Evolutionary conservation across 2,329 filamentous ascomycete genomes (phyloP), one percentile per base, ranked within the genome.

Genomic region (Ustulina deusta): DNA sequence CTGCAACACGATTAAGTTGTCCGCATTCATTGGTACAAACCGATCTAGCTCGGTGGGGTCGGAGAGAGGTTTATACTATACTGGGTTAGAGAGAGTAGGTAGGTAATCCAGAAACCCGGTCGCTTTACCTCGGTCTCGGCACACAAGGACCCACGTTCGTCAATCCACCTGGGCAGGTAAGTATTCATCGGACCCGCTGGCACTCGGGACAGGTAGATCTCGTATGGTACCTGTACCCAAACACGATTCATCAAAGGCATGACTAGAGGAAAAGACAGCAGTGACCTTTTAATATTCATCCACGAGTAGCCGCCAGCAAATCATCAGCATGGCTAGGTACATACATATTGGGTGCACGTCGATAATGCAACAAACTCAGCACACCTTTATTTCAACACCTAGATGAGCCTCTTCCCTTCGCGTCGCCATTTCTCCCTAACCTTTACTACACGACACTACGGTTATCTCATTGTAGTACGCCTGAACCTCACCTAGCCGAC

Each of bases 121-220:
- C n/a, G n/a, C 25, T 49, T 49, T 49, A 49, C 46, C 46, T 49
- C 46, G 46, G 46, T 17, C 46, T 17, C 25, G 13, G 38, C n/a
- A 42, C n/a, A 42, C 38, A 42, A n/a, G 15, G 38, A 42, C 15
- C 44, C 20, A 48, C 44, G 44, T 48, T 48, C 44, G 20, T 48
- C 22, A 48, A 48, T 13, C 20, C 20, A n/a, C n/a, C n/a, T n/a
- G n/a, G n/a, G n/a, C n/a, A n/a, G n/a, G n/a, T n/a, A n/a, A n/a
- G n/a, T n/a, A n/a, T n/a, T n/a, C n/a, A n/a, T n/a, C n/a, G n/a
- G n/a, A n/a, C n/a, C n/a, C n/a, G n/a, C n/a, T n/a, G n/a, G n/a
- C n/a, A n/a, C n/a, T n/a, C n/a, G n/a, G n/a, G n/a, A n/a, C n/a
- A n/a, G n/a, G n/a, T n/a, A n/a, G n/a, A n/a, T n/a, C n/a, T n/a